These are phyloP conservation scores for Xylaria bambusicola DNA, from an alignment of 495 filamentous ascomycete genomes.

Conservation along the genomic window DNA sequence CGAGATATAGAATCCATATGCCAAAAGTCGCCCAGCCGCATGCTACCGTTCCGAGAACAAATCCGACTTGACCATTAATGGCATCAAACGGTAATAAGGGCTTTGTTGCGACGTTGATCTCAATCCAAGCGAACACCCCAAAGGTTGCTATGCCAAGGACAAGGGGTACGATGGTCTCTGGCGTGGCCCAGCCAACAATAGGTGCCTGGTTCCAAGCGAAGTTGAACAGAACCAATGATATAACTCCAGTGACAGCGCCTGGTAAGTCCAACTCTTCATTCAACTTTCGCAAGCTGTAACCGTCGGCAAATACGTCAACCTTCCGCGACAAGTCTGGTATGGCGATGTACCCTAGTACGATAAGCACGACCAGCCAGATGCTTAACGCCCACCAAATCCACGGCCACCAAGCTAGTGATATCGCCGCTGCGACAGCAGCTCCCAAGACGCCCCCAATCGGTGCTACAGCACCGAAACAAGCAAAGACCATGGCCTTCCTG, in stretches of 20 bases:
- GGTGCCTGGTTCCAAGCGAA: conserved; percentile 63
- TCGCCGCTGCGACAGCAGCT: conserved; percentile 45
- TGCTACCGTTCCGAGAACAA: conserved; percentile 56
- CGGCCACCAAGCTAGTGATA: conserved; percentile 58
- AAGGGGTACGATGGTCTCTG: conserved; percentile 51
- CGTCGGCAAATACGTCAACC: conserved; percentile 15
- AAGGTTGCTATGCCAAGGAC: conserved; percentile 56
- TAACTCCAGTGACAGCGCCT: conserved; percentile 53
- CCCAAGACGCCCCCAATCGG: conserved; percentile 59
- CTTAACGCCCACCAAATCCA: conserved; percentile 64
- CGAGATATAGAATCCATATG: conserved; percentile 60
- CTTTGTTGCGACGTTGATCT: conserved; percentile 37
- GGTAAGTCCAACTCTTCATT: conserved; percentile 49
- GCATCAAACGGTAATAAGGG: conserved; percentile 58
- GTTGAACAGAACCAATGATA: conserved; percentile 58
- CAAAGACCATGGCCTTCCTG: conserved; percentile 62
- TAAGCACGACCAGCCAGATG: conserved; percentile 46
- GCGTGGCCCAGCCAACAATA: conserved; percentile 56
- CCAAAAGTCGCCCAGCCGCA: conserved; percentile 63
- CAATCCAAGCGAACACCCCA: conserved; percentile 52
- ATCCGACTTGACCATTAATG: conserved; percentile 50
- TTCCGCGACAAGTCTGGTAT: conserved; percentile 46
- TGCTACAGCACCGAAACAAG: conserved; percentile 62
- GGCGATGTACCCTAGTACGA: conserved; percentile 41
- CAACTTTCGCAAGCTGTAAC: conserved; percentile 18